Conservation (phyloP, 768 basidiomycete genomes). For the Amanita polypyramis region DNA sequence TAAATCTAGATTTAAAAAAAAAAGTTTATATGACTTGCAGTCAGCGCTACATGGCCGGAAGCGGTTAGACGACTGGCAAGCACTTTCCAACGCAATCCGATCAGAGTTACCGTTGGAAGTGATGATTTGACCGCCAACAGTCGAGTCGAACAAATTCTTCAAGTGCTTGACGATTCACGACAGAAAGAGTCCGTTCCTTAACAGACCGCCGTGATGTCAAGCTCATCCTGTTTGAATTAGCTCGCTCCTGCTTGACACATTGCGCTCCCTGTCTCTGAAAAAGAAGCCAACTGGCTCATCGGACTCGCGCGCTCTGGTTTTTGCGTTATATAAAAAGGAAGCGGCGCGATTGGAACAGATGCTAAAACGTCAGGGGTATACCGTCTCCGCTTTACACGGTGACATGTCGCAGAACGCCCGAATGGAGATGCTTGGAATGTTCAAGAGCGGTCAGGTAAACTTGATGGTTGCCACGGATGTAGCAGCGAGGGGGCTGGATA, state of each 20-base stretch:
- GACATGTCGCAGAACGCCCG: constrained; percentile 83
- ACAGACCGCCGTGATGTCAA: background rate
- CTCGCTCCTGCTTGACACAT: constrained; percentile 45
- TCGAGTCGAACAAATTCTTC: constrained; percentile 85
- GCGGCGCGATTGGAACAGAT: constrained; percentile 82
- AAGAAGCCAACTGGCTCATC: constrained; percentile 40
- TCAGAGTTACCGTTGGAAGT: constrained; percentile 89
- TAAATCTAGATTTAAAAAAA: background rate
- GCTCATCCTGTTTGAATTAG: constrained; percentile 23
- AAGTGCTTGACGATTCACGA: constrained; percentile 78
- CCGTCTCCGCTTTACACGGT: constrained; percentile 79
- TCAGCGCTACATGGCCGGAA: constrained; percentile 98
- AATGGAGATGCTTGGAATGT: constrained; percentile 77
- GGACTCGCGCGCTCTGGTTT: constrained; percentile 75
- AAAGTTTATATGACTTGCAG: constrained; percentile 27
- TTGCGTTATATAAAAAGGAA: constrained; percentile 97
- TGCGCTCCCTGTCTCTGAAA: constrained; percentile 47
- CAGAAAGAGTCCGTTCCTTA: constrained; percentile 68
- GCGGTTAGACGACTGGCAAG: constrained; percentile 81
- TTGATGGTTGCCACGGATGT: constrained; percentile 96
- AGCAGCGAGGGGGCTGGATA: constrained; percentile 94
- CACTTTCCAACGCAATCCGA: constrained; percentile 77
- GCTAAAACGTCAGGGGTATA: constrained; percentile 62
- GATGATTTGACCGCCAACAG: constrained; percentile 94
- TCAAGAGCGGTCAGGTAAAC: constrained; percentile 70